Conservation (phyloP, 2,329 filamentous ascomycete species). For the Lachnellula hyalina region DNA sequence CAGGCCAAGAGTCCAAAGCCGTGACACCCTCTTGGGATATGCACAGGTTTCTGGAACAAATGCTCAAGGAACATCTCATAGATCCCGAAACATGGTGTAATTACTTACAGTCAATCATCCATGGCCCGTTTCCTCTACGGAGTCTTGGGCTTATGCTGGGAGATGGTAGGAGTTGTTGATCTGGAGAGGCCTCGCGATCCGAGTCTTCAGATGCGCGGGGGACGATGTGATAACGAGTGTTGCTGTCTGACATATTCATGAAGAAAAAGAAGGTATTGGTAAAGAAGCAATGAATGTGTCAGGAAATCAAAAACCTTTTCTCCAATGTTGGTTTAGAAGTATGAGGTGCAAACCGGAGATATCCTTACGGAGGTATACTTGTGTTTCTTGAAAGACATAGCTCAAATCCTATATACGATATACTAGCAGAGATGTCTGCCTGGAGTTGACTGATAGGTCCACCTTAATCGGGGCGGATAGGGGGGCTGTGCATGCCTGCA, state of each 20-base stretch:
- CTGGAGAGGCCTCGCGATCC: not conserved
- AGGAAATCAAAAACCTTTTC: not conserved
- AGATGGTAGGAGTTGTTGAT: not conserved
- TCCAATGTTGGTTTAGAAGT: too few relatives aligned
- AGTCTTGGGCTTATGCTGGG: not conserved
- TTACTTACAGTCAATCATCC: not conserved
- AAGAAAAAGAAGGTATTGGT: not conserved
- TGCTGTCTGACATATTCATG: constrained; percentile 36
- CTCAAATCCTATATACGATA: not conserved
- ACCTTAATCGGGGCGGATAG: too few relatives aligned
- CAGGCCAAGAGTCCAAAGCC: too few relatives aligned
- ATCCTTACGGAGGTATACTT: not conserved
- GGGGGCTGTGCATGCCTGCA: too few relatives aligned
- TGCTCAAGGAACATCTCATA: too few relatives aligned
- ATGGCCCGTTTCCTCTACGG: not conserved
- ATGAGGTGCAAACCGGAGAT: not conserved
- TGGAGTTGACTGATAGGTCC: not conserved
- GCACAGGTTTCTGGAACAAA: too few relatives aligned
- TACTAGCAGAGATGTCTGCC: not conserved
- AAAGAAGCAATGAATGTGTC: not conserved
- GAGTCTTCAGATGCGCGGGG: constrained; percentile 6
- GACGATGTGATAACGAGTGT: constrained; percentile 3
- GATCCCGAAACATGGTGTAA: too few relatives aligned
- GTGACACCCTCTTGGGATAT: too few relatives aligned
- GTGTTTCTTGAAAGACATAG: not conserved